Percentiles rank a stretch among this genome's conserved stretches.
These are phyloP conservation scores for Blastobotrys terrestris DNA, from an alignment of 805 yeast genomes.

Conservation along the genomic window DNA sequence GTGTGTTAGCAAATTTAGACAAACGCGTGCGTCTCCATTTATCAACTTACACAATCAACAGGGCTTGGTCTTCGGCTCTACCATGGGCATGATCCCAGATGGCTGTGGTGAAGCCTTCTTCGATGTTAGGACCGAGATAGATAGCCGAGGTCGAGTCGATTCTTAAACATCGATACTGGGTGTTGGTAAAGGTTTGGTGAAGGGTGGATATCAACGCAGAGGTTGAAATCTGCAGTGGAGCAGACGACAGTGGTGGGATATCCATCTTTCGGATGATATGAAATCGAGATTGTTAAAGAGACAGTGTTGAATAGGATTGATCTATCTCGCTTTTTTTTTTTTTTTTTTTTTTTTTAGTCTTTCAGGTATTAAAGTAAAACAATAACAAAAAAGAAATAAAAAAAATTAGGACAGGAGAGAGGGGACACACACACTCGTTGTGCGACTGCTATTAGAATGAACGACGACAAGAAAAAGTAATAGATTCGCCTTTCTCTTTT, in stretches of 20 bases:
- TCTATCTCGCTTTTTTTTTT: not conserved
- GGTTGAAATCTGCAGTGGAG: constrained; percentile 26
- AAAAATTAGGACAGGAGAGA: too few species aligned
- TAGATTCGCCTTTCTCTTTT: not conserved
- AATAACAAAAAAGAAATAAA: too few species aligned
- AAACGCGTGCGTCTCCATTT: not conserved
- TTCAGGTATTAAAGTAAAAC: not conserved
- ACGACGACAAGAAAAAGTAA: too few species aligned
- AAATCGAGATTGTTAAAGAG: not conserved
- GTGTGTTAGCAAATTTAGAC: not conserved
- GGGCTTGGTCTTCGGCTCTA: constrained; percentile 36
- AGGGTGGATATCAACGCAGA: constrained; percentile 31
- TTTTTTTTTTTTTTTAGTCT: not conserved
- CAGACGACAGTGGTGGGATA: constrained; percentile 28
- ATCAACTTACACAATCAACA: constrained; percentile 25
- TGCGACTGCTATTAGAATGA: too few species aligned
- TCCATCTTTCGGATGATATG: constrained; percentile 20
- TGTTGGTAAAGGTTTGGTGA: constrained; percentile 27
- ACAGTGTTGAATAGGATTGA: not conserved
- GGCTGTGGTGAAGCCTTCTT: constrained; percentile 28
- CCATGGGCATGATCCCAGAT: constrained; percentile 36
- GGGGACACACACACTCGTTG: too few species aligned
- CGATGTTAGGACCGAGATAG: constrained; percentile 28
- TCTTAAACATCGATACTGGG: constrained; percentile 20
- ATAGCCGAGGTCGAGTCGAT: constrained; percentile 30